Conservation (phyloP, 2,329 filamentous ascomycete species). For the Xylariaceae sp. region DNA sequence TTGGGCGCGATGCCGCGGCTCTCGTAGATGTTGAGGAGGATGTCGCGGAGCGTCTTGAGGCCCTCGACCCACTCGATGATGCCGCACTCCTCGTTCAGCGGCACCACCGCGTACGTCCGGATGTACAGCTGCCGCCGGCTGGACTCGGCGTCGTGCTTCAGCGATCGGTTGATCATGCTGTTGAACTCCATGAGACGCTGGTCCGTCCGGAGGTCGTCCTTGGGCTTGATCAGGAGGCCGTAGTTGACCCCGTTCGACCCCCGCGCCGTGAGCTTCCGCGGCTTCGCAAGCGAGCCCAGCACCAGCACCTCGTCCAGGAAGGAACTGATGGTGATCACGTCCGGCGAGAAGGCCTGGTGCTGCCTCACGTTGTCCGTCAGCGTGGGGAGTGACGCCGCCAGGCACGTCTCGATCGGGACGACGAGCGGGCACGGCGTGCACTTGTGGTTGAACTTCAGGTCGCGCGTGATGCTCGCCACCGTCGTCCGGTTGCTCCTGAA, state of each 20-base stretch:
- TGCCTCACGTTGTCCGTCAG: constrained; percentile 63
- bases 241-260: constrained; percentile 87
- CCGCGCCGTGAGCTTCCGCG: constrained; percentile 78
- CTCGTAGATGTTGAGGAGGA: constrained; percentile 71
- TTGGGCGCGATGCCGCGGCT: constrained; percentile 64
- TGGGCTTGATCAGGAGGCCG: constrained; percentile 90
- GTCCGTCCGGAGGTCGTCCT: constrained; percentile 94
- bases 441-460: constrained; percentile 79
- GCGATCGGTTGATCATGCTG: constrained; percentile 88
- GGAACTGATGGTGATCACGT: constrained; percentile 71
- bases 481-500: constrained; percentile 63
- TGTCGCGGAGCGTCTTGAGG: constrained; percentile 87
- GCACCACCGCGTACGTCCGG: constrained; percentile 93
- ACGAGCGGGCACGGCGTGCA: constrained; percentile 77
- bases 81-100: constrained; percentile 93
- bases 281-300: constrained; percentile 84
- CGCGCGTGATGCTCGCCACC: constrained; percentile 64
- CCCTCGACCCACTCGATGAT: constrained; percentile 99
- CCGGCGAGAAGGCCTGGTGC: constrained; percentile 80
- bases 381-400: constrained; percentile 74
- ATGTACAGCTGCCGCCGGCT: constrained; percentile 89
- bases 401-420: constrained; percentile 77
- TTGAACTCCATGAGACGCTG: constrained; percentile 99
- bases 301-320: constrained; percentile 88
- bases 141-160: constrained; percentile 86